Percentiles rank a stretch among this genome's conserved stretches.
Evolutionary conservation across 2,329 filamentous ascomycete species (phyloP).

Genomic region (Fusarium xyrophilum): DNA sequence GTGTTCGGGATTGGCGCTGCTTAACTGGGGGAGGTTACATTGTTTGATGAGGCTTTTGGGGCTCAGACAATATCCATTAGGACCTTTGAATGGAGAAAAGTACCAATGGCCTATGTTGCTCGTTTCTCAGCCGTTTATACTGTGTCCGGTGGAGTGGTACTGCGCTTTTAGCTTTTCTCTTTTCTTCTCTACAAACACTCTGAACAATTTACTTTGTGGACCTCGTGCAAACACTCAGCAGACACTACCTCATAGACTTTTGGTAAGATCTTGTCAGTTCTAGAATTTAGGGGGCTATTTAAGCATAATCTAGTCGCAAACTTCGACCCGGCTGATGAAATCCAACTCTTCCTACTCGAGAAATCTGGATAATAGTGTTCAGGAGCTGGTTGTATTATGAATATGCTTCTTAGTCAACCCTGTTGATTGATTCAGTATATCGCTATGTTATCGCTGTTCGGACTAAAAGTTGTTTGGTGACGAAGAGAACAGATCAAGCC

Average conservation of each 20-base stretch:
- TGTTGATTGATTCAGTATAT: not conserved
- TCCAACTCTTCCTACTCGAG: not conserved
- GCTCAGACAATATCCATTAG: not conserved
- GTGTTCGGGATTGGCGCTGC: slow-evolving; percentile 78
- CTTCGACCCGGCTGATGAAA: not conserved
- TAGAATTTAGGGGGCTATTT: not conserved
- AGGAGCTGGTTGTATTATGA: not conserved
- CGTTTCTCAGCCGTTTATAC: not conserved
- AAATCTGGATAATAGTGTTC: not conserved
- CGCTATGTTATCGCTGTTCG: not conserved
- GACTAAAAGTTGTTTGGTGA: not conserved
- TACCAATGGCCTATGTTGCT: not conserved
- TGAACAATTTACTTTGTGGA: not conserved
- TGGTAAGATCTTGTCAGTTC: not conserved
- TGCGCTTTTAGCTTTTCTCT: not conserved
- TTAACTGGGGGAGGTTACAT: slow-evolving; percentile 73
- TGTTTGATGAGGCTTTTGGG: slow-evolving; percentile 35
- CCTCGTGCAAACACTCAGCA: not conserved
- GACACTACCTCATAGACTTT: not conserved
- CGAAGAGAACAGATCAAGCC: not conserved
- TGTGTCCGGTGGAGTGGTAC: not conserved
- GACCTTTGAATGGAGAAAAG: slow-evolving; percentile 6
- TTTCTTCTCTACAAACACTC: slow-evolving; percentile 8
- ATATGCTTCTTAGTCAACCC: not conserved
- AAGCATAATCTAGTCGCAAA: not conserved